phyloP scores from a whole-genome alignment of 2,329 filamentous ascomycete genomes.

The Pseudogymnoascus sp. region DNA sequence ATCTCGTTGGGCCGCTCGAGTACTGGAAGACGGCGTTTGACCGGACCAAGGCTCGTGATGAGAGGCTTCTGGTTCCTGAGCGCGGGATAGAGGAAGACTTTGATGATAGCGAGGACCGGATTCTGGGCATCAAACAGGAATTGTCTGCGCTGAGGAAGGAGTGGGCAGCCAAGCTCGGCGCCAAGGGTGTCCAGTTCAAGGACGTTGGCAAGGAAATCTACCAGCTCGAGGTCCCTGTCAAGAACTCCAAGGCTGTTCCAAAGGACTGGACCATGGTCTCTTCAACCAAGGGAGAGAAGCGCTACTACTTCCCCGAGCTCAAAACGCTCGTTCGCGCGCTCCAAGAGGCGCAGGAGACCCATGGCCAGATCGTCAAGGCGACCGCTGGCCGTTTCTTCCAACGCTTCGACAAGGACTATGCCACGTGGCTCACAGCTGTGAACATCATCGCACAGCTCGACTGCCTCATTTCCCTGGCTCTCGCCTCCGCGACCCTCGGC shows the following conservation, averaged over 20 bases:
- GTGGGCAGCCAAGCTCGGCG: conserved; percentile 66
- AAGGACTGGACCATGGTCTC: conserved; percentile 95
- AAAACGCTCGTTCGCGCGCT: conserved; percentile 74
- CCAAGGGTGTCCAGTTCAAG: conserved; percentile 60
- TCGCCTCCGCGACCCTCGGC: conserved; percentile 74
- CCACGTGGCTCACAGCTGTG: conserved; percentile 79
- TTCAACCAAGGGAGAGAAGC: conserved; percentile 78
- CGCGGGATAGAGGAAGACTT: conserved; percentile 86
- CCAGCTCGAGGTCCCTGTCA: conserved; percentile 84
- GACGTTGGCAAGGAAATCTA: conserved; percentile 97
- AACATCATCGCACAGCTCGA: conserved; percentile 87
- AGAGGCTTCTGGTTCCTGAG: conserved; percentile 77
- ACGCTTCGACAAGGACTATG: conserved; percentile 81
- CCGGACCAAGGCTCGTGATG: conserved; percentile 65
- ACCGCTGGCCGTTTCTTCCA: conserved; percentile 75
- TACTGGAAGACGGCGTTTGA: conserved; percentile 94
- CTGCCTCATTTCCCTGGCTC: conserved; percentile 87
- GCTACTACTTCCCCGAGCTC: conserved; percentile 86
- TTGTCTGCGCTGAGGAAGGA: conserved; percentile 63
- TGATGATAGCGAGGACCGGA: conserved; percentile 69
- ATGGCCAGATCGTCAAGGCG: conserved; percentile 83
- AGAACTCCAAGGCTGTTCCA: conserved; percentile 63
- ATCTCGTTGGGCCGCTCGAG: conserved; percentile 63
- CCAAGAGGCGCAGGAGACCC: conserved; percentile 89
- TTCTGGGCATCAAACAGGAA: conserved; percentile 66